phyloP scores from a whole-genome alignment of 1,139 yeast genomes.

The Diutina scorzettiae region DNA sequence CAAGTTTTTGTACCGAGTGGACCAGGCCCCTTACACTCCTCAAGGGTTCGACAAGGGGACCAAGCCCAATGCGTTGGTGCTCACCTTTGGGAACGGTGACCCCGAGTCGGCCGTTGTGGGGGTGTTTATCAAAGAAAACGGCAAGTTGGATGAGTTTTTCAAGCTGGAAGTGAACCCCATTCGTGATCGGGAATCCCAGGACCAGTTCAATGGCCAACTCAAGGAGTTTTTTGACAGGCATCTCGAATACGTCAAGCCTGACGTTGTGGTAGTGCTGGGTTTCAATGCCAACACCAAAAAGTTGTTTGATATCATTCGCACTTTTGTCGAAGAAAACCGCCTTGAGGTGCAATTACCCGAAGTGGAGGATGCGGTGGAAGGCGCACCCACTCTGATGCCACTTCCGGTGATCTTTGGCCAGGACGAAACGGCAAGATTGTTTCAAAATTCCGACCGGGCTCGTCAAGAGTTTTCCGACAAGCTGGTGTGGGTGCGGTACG shows the following conservation, averaged over 20 bases:
- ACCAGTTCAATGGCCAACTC: conserved; percentile 42
- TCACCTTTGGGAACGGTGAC: conserved; percentile 82
- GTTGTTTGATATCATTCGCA: conserved; percentile 45
- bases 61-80: conserved; percentile 69
- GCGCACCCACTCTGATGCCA: conserved; percentile 20
- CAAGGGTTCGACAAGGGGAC: conserved; percentile 68
- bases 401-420: conserved; percentile 68
- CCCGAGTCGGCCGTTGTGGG: conserved; percentile 82
- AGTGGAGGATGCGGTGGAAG: conserved; percentile 19
- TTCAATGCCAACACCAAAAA: conserved; percentile 63
- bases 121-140: conserved; percentile 65
- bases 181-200: conserved; percentile 37
- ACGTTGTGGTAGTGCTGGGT: conserved; percentile 85
- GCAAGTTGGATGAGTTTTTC: conserved; percentile 63
- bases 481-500: conserved; percentile 70
- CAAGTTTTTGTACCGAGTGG: conserved; percentile 56
- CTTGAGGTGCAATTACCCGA: conserved; percentile 44
- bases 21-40: conserved; percentile 91
- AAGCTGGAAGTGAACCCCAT: conserved; percentile 74
- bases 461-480: conserved; percentile 76
- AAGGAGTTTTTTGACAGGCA: conserved; percentile 30
- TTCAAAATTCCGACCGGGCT: conserved; percentile 72
- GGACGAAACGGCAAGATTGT: conserved; percentile 88
- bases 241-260: conserved; percentile 43
- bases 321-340: conserved; percentile 46